These are phyloP conservation scores for Pichia ethanolica DNA, from an alignment of 805 yeast species.

Conservation along the genomic window DNA sequence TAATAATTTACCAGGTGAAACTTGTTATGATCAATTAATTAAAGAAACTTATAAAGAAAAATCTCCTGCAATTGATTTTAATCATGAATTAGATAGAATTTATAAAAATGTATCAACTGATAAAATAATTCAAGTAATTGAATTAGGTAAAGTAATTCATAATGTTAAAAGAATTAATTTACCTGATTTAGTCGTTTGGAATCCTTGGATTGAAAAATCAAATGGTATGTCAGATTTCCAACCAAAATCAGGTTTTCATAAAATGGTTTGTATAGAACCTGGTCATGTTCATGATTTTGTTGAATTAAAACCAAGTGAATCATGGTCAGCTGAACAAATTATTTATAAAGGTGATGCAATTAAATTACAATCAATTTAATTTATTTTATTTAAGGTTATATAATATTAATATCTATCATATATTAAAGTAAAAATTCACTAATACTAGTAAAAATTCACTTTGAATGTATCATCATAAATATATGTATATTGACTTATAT, in stretches of 20 bases:
- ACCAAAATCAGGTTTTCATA: slow-evolving; percentile 75
- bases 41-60: slow-evolving; percentile 56
- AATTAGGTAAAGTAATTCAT: slow-evolving; percentile 62
- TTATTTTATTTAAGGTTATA: not conserved
- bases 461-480: no score
- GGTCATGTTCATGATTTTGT: slow-evolving; percentile 75
- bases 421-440: no score
- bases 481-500: no score
- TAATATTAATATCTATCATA: no score
- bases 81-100: slow-evolving; percentile 78
- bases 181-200: slow-evolving; percentile 85
- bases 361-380: slow-evolving; percentile 10
- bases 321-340: slow-evolving; percentile 68
- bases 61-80: slow-evolving; percentile 66
- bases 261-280: slow-evolving; percentile 93
- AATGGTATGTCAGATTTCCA: slow-evolving; percentile 78
- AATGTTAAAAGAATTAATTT: slow-evolving; percentile 54
- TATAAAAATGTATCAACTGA: slow-evolving; percentile 54
- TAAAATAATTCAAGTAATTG: slow-evolving; percentile 60
- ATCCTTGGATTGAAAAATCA: slow-evolving; percentile 90
- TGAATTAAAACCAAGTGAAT: slow-evolving; percentile 57
- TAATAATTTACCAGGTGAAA: slow-evolving; percentile 66
- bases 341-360: slow-evolving; percentile 45
- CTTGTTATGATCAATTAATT: slow-evolving; percentile 70
- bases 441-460: no score